Conservation (phyloP, 495 filamentous ascomycete species). For the Acidiella bohemica region DNA sequence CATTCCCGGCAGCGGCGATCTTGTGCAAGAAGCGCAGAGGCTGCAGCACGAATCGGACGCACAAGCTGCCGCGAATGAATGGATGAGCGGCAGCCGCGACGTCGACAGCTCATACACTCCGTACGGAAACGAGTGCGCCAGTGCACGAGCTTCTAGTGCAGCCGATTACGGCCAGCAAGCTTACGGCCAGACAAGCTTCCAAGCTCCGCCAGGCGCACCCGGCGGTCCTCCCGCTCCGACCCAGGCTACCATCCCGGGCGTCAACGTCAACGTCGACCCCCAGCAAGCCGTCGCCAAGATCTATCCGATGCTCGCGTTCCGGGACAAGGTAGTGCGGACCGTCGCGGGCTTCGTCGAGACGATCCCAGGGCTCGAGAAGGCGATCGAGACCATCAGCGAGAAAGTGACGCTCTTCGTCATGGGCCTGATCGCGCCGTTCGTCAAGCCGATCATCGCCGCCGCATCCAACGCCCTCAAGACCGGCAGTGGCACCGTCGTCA, state of each 20-base stretch:
- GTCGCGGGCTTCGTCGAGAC: conserved; percentile 78
- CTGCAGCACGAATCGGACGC: conserved; percentile 64
- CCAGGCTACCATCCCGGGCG: conserved; percentile 42
- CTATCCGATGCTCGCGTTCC: conserved; percentile 86
- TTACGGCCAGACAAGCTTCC: conserved; percentile 23
- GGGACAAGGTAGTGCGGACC: conserved; percentile 77
- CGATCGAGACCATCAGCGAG: conserved; percentile 84
- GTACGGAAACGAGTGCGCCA: conserved; percentile 22
- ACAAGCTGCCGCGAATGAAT: conserved; percentile 40
- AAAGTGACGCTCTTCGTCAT: conserved; percentile 81
- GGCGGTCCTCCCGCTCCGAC: conserved; percentile 36
- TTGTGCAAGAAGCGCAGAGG: conserved; percentile 61
- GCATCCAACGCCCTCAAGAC: conserved; percentile 69
- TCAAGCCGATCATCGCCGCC: conserved; percentile 80
- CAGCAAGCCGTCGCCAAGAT: conserved; percentile 69
- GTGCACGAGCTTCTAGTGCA: conserved; percentile 16
- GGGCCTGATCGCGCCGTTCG: conserved; percentile 75
- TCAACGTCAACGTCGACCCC: conserved; percentile 67
- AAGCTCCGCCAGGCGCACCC: conserved; percentile 36
- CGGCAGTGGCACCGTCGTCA: conserved; percentile 68
- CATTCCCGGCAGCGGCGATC: conserved; percentile 62
- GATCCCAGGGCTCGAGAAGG: conserved; percentile 73
- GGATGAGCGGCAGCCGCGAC: conserved; percentile 5
- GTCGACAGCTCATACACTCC: conserved; percentile 8
- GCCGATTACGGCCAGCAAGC: conserved; percentile 5